Evolutionary conservation across 2,329 filamentous ascomycete genomes (phyloP), one percentile per base, ranked within the genome.

Genomic region (Penicillium vulpinum): DNA sequence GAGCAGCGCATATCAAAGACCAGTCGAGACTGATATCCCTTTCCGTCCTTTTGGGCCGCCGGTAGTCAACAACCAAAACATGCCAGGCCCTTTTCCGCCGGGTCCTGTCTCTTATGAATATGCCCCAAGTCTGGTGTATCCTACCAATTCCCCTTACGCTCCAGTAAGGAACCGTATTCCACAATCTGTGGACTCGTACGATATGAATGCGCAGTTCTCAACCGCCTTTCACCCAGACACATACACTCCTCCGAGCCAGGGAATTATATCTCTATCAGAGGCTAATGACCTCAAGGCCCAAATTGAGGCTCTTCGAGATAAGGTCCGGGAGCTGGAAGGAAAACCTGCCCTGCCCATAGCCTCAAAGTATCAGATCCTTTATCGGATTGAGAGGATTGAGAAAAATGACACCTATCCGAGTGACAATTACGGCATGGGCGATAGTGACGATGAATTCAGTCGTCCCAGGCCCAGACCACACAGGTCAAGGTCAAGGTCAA

Each of bases 351-450:
- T 39, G 5, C 13, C 38, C 3, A 44, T 16, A 38, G 43, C 44
- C 18, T 54, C 51, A 10, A 54, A 35, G 44, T 49, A 48, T 41
- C 44, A 54, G 29, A 22, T 54, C 26, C 51, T 54, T 16, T 49
- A 54, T n/a, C 26, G 51, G 7, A 54, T 54, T 6, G 43, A 54
- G 44, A 49, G 51, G 7, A 54, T 54, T 6, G 43, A 54, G 44
- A 49, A 47, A 38, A 41, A 47, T 8, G 7, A 10, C 22, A 38
- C 29, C 18, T 52, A 26, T 38, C 40, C 39, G 8, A n/a, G 41
- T 26, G 33, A 38, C 2, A 10, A 46, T 18, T 15, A 16, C 5
- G 24, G 24, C 10, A 26, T 22, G 24, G 13, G 15, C 15, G 33
- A 36, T 13, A 41, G 29, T n/a, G 44, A 35, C 3, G 44, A 49